Evolutionary conservation across 2,329 filamentous ascomycete genomes (phyloP), one percentile per base, ranked within the genome.

Genomic region (Claviceps capensis): DNA sequence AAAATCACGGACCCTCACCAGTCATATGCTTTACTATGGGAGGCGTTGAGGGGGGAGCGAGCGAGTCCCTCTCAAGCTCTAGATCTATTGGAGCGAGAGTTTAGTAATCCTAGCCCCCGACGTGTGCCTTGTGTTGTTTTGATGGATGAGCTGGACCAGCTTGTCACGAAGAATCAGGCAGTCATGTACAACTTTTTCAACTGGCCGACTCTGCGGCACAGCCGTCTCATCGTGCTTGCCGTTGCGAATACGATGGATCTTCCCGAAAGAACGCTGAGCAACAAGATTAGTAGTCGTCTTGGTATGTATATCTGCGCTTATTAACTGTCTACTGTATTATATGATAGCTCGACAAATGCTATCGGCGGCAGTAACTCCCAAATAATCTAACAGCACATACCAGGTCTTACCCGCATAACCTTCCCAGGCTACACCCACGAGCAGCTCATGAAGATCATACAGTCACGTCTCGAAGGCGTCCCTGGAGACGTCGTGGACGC

Each of bases 161-260:
- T 98, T 7, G 94, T 98, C 5, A 98, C 93, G 13, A 93, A 91
- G 63, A 97, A 95, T 62, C 94, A 98, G 67, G 91, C 88, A n/a
- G 93, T 98, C 69, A 98, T 98, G 93, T 98, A 98, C 72, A 98
- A 98, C 68, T 98, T 98, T 68, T 98, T 98, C 78, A 98, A 98
- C 64, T 98, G 93, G 93, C 93, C 93, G 4, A 86, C 88, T 11
- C 74, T 97, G 51, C 81, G 87, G 48, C 90, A 98, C 67, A 95
- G 88, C 51, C 82, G 90, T 48, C 76, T 98, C 45, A 96, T 98
- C 65, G 94, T 98, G 6, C 80, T 98, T 6, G 94, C 94, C 11
- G 93, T 98, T 17, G 94, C 93, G 50, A 98, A 98, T 67, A 98
- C 93, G 23, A 98, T 98, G 93, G 93, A 98, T 69, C 71, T 98